Base-by-base conservation (phyloP, 73 alveolate genomes). In the Tetrahymena thermophila region DNA sequence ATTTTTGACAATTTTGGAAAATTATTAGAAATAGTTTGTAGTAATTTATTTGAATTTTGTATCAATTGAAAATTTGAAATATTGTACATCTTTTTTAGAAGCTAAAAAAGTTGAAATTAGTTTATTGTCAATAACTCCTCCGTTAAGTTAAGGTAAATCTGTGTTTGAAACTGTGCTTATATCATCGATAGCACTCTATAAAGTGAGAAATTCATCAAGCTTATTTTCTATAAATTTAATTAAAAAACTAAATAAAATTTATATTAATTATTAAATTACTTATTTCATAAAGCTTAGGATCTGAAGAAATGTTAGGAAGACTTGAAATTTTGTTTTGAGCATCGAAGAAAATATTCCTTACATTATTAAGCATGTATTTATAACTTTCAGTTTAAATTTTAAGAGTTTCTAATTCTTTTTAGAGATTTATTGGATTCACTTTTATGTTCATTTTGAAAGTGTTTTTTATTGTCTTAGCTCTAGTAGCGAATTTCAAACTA, bases 381-480 rank as follows among this genome's bases (percentile, higher is more conserved):
- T 71, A 71, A 8, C 89, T n/a, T 71, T 71, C 89, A 71, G 89
- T 71, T 85, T 97, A 96, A 28, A 89, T 96, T 93, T 95, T 96
- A 57, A 97, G 95, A 56, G 84, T 56, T 93, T 95, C 97, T 25
- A 97, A 96, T 94, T 94, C 94, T 93, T 97, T 93, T 95, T 95
- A 96, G 34, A 96, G 93, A 93, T 96, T 96, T 95, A 96, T 98
- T 94, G 97, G 97, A 44, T 97, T 94, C 95, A 96, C 95, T 94
- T 96, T 97, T 40, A 97, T 96, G 95, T 97, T 97, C 93, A 97
- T 96, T 94, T 94, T 96, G 96, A 95, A 96, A 85, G 94, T 95
- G 94, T 97, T 97, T 96, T 96, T 97, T 93, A 97, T 96, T 28
- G 96, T 93, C 85, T 96, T 97, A 44, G 97, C 99, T 96, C 99